A percentile compares a stretch with the other conserved stretches of the same genome.
Evolutionary conservation across 257 asterid species (phyloP).

Genomic region (Ocimum tenuiflorum): DNA sequence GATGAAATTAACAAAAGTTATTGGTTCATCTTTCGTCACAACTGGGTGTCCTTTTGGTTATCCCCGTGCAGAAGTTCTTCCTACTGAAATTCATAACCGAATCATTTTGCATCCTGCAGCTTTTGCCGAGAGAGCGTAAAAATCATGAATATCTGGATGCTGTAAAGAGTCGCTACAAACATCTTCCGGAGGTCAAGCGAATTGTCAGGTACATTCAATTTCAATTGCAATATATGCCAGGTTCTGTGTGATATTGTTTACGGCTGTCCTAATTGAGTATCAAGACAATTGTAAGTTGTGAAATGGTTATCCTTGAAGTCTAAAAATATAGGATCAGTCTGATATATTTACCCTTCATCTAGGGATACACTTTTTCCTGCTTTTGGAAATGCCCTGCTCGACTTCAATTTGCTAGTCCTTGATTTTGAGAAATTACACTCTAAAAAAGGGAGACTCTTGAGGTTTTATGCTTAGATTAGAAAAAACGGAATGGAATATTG

Average conservation of each 20-base stretch:
- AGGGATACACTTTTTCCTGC: too few species aligned
- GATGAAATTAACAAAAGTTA: neutral
- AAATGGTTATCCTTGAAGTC: too few species aligned
- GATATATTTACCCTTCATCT: too few species aligned
- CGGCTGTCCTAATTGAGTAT: neutral
- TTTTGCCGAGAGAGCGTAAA: constrained; percentile 87
- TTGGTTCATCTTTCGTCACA: neutral
- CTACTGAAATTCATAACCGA: neutral
- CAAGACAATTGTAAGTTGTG: too few species aligned
- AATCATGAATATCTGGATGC: constrained; percentile 78
- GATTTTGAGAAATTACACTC: neutral
- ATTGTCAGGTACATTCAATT: constrained; percentile 58
- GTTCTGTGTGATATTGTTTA: neutral
- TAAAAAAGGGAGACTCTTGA: too few species aligned
- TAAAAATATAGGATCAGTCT: too few species aligned
- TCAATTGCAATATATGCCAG: too few species aligned
- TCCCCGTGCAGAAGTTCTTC: too few species aligned
- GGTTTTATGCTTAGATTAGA: neutral
- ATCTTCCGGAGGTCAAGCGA: constrained; percentile 84
- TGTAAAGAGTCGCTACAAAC: constrained; percentile 83
- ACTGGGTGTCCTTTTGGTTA: too few species aligned
- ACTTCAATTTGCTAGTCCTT: neutral
- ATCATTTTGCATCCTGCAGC: constrained; percentile 31
- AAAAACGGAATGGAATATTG: neutral
- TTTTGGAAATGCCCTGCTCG: too few species aligned